Base-by-base conservation (phyloP, 805 yeast genomes). In the Pachysolen tannophilus region DNA sequence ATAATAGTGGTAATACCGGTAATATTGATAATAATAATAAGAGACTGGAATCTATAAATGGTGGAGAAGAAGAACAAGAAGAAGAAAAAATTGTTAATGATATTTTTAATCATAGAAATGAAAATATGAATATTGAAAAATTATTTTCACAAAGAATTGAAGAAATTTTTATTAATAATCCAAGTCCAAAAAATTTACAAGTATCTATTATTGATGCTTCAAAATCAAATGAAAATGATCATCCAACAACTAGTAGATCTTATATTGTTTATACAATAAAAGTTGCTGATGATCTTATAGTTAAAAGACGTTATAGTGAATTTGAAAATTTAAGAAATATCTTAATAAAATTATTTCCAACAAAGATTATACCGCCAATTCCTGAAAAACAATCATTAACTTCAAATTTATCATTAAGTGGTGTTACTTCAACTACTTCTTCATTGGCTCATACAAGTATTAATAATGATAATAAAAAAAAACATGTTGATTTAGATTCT, bases 251-350 rank as follows among this genome's bases (percentile, higher is more conserved):
- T 6, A 69, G 77, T 25, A 70, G 83, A 43, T 76, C 87, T 2
- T 90, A 80, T 46, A 77, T 90, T 18, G 85, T 87, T 0, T 90
- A 92, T 53, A 79, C 94, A 3, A 83, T 90, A 41, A 68, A 71
- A 41, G 61, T 78, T n/a, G 79, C 65, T 6, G 63, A 66, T 16
- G 62, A 73, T 28, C 52, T 74, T 21, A 63, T 69, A 11, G 88
- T 86, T 5, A 75, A 88, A 32, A 65, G 98, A 47, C 67, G 97
- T 30, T 92, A 92, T 54, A 82, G 95, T 23, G 98, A 92, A 53
- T 92, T 92, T 53, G 96, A 85, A 49, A 75, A 83, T 33, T 65
- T 92, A 30, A 66, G 96, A 41, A 79, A 75, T 27, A 69, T 82
- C 4, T 63, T 92, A 16, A 64, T 77, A 3, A 76, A 80, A 45